Base-by-base conservation (phyloP, 768 basidiomycete genomes). In the Inosperma sp. region DNA sequence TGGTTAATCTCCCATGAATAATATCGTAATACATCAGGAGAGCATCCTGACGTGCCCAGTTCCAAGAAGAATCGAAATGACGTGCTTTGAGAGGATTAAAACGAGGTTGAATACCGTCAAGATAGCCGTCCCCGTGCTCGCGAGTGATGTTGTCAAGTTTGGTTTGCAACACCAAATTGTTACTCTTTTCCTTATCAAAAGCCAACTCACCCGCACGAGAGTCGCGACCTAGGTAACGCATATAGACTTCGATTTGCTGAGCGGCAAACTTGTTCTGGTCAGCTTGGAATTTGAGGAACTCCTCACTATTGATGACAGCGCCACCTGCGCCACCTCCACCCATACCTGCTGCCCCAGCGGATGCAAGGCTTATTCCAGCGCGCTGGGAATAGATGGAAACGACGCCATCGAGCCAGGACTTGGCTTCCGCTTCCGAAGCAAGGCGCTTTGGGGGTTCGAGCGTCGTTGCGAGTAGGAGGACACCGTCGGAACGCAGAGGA, bases 41-140 rank as follows among this genome's bases (percentile, higher is more conserved):
- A 13, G 93, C 92, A 55, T 96, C 94, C 72, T 99, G 96, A 53
- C 95, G 86, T 37, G 88, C 95, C 96, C 96, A 99, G 65, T 99
- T 99, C 96, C 95, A 99, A 5, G 88, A 93, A 2, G 95, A 98
- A 65, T 98, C 94, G 75, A 99, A 98, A 65, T 87, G 93, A 39
- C 96, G 89, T 10, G 94, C 96, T 70, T 99, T 98, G 61, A 97
- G 76, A 2, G 90, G 85, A 62, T 95, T 91, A 69, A 99, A 99
- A 51, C 81, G 78, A 8, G 96, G 96, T 62, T 94, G 88, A 54
- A 98, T 94, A 36, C 96, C 96, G 26, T 94, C 86, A 53, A 98
- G 75, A 69, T 99, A 99, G 0, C 76, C 67, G 50, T 98, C 94
- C 23, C 96, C 96, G 58, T 99, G 96, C 64, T 99, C 96, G 55